A percentile compares a stretch with the other conserved stretches of the same genome.
These are phyloP conservation scores for Solanum etuberosum DNA, from an alignment of 257 asterid genomes.

Conservation along the genomic window DNA sequence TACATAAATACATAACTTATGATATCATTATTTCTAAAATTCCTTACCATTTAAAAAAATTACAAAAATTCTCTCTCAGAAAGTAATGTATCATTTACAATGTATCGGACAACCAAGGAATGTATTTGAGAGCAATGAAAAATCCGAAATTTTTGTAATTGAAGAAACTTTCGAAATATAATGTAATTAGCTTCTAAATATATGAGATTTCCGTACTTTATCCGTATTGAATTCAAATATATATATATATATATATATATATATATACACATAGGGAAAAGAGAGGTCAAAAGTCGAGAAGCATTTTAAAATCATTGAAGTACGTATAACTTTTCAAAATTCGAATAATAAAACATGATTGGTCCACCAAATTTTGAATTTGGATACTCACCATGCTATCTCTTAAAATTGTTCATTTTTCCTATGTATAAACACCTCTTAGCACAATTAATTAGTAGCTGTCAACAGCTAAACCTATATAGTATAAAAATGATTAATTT, in stretches of 20 bases:
- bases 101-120: rapidly evolving
- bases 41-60: rapidly evolving
- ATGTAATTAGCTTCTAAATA: rapidly evolving
- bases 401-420: neutral
- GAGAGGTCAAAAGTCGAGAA: neutral
- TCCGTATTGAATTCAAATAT: neutral
- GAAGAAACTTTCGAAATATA: rapidly evolving
- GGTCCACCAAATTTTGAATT: neutral
- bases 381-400: neutral
- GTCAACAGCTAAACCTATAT: neutral
- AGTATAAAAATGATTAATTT: neutral
- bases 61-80: too few relatives aligned
- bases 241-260: too few relatives aligned
- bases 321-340: neutral
- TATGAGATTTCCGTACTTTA: neutral
- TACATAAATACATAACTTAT: too few relatives aligned
- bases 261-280: too few relatives aligned
- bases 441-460: neutral
- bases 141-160: too few relatives aligned
- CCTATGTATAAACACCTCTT: neutral
- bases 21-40: too few relatives aligned
- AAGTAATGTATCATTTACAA: neutral
- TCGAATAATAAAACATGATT: neutral
- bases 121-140: neutral
- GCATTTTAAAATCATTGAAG: neutral